Base-by-base conservation (phyloP, 352 stramenopile genomes). In the Pythium utonaiense region DNA sequence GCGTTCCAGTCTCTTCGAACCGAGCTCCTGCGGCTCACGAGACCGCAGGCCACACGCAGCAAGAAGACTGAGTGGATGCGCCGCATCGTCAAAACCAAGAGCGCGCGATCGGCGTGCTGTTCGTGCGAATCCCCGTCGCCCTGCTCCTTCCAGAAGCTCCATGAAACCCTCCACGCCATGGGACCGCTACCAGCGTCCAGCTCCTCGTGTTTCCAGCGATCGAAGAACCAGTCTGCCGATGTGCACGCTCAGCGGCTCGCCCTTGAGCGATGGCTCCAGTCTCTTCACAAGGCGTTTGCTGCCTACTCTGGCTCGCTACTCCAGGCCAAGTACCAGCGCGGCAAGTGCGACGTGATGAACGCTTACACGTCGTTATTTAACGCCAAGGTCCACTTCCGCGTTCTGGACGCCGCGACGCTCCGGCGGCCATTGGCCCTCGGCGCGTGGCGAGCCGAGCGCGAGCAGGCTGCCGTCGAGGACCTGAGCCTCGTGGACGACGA, bases 1-100 rank as follows among this genome's bases (percentile, higher is more conserved):
- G 78, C 87, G 36, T 91, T 91, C 67, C 77, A 78, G n/a, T 66
- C 53, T 12, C 66, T 91, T 30, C 78, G 81, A 58, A 76, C 78
- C 47, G 65, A 66, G 53, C 72, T 91, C 6, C 45, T 62, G 30
- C 64, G 40, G 14, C 44, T 50, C 49, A 64, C 64, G 7, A 28
- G 36, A 17, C 22, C 56, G 33, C 22, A 30, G 6, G 17, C 14
- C 28, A 19, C 9, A 12, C 33, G 8, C n/a, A 14, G 16, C 53
- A 19, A 40, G 36, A 31, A 24, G 51, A n/a, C 59, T 49, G 33
- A 47, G 61, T 67, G 61, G 61, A 38, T 67, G 61, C 53, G 53
- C 8, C 61, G 61, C 38, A 56, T 67, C 19, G 31, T 67, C 27
- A 53, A 66, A 21, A 57, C 47, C 47, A 54, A 44, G 10, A 16